Evolutionary conservation across 1,284 basidiomycete genomes (phyloP).

Genomic region (Cystobasidium slooffiae): DNA sequence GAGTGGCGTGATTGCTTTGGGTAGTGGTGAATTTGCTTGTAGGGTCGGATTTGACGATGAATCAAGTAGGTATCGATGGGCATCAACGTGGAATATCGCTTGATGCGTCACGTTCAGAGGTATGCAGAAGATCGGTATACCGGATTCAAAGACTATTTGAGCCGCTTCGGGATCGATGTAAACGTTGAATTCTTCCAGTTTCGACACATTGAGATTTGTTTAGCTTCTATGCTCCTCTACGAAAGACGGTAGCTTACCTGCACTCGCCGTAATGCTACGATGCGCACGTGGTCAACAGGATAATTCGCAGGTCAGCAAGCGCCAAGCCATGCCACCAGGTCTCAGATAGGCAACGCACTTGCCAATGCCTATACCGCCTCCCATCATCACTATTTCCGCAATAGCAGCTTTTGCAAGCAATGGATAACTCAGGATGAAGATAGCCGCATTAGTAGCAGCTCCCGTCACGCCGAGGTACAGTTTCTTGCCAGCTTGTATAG

Average conservation of each 20-base stretch:
- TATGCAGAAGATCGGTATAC: slow-evolving; percentile 64
- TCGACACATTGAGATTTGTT: slow-evolving; percentile 3
- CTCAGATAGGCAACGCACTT: slow-evolving; percentile 58
- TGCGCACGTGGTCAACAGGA: background rate
- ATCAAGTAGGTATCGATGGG: slow-evolving; percentile 64
- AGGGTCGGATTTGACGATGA: slow-evolving; percentile 54
- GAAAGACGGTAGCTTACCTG: background rate
- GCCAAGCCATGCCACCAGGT: background rate
- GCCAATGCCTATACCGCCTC: slow-evolving; percentile 77
- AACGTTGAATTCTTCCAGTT: slow-evolving; percentile 71
- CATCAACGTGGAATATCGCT: slow-evolving; percentile 67
- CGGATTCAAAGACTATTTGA: slow-evolving; percentile 72
- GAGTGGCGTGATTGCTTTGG: slow-evolving; percentile 62
- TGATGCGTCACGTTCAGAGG: slow-evolving; percentile 83
- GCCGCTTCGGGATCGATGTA: slow-evolving; percentile 79
- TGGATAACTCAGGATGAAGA: slow-evolving; percentile 72
- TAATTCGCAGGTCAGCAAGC: background rate
- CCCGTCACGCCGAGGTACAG: slow-evolving; percentile 73
- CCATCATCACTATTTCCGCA: slow-evolving; percentile 82
- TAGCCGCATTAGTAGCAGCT: slow-evolving; percentile 80
- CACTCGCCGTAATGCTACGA: slow-evolving; percentile 2
- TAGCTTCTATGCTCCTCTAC: background rate
- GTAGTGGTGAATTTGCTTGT: slow-evolving; percentile 54
- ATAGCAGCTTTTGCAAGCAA: slow-evolving; percentile 68
- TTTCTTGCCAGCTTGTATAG: slow-evolving; percentile 57